A percentile compares a stretch with the other conserved stretches of the same genome.
phyloP scores from a whole-genome alignment of 495 filamentous ascomycete species.

The Hypoxylon fuscum region DNA sequence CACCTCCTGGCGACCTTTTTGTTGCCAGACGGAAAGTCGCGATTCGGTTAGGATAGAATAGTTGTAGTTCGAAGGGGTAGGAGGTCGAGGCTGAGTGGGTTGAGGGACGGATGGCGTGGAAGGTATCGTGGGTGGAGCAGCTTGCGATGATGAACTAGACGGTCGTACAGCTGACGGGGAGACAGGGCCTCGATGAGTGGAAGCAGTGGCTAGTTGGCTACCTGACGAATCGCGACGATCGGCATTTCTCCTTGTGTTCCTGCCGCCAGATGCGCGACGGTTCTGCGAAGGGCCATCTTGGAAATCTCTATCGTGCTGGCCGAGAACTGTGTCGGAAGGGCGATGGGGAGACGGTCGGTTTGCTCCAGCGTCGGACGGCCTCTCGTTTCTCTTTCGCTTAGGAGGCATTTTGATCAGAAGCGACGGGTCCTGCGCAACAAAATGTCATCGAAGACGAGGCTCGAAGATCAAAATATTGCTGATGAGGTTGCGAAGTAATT shows the following conservation, averaged over 20 bases:
- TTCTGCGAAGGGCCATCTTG: conserved; percentile 44
- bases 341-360: conserved; percentile 63
- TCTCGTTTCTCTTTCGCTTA: conserved; percentile 64
- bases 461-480: conserved; percentile 6
- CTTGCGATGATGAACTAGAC: conserved; percentile 55
- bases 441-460: conserved; percentile 37
- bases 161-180: conserved; percentile 54
- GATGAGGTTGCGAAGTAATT: conserved; percentile 5
- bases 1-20: conserved; percentile 60
- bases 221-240: conserved; percentile 57
- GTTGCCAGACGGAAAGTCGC: conserved; percentile 55
- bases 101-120: conserved; percentile 38
- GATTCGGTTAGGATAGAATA: conserved; percentile 60
- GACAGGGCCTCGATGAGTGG: conserved; percentile 42
- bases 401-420: conserved; percentile 53
- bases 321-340: conserved; percentile 56
- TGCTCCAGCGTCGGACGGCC: conserved; percentile 52
- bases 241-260: conserved; percentile 47
- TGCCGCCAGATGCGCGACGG: conserved; percentile 48
- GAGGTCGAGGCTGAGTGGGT: conserved; percentile 29
- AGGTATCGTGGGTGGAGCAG: conserved; percentile 37
- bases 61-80: conserved; percentile 52
- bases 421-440: conserved; percentile 24
- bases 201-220: conserved; percentile 22
- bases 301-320: conserved; percentile 60